A percentile compares a stretch with the other conserved stretches of the same genome.
phyloP scores from a whole-genome alignment of 306 rosid species.

The Sindora glabra region DNA sequence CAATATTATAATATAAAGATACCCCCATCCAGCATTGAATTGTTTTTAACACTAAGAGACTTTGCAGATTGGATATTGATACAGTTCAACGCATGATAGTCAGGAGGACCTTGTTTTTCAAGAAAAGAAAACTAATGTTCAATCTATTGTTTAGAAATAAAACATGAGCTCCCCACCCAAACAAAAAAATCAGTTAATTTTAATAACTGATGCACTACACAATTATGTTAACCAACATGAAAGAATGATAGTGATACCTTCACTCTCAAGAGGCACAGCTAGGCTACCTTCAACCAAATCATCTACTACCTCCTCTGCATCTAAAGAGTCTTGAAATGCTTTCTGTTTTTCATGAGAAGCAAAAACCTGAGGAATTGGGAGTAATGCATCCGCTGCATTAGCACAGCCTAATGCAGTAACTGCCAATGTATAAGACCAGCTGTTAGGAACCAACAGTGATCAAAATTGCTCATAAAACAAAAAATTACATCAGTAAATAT shows the following conservation, averaged over 20 bases:
- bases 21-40: no score
- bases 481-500: neutral
- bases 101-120: no score
- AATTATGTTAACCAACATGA: conserved; percentile 7
- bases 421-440: conserved; percentile 35
- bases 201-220: conserved; percentile 4
- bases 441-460: conserved; percentile 20
- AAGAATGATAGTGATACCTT: conserved; percentile 35
- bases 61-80: no score
- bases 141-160: no score
- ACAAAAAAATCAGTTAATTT: no score
- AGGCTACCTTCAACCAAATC: no score
- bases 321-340: conserved; percentile 25
- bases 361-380: conserved; percentile 69
- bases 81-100: no score
- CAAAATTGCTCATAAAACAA: neutral
- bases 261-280: conserved; percentile 25
- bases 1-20: no score
- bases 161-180: no score
- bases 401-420: conserved; percentile 81
- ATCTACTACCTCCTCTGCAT: no score
- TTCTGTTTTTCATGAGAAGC: conserved; percentile 38
- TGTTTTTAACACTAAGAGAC: no score
- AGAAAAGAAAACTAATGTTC: no score
- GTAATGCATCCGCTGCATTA: conserved; percentile 86